Evolutionary conservation across 2,329 filamentous ascomycete species (phyloP).

Genomic region (Emergomyces africanus): DNA sequence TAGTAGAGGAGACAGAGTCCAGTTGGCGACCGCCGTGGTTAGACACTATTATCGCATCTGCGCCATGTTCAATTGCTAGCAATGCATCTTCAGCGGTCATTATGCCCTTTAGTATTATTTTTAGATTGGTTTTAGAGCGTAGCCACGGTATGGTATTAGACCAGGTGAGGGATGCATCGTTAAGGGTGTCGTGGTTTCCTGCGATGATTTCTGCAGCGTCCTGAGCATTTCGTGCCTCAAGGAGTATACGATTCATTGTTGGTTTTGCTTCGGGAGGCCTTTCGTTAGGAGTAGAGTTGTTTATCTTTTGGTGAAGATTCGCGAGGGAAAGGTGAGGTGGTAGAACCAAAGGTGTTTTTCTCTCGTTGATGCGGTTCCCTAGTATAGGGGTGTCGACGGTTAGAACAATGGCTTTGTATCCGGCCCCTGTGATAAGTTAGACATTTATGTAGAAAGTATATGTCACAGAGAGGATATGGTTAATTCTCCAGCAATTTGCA

Average conservation of each 20-base stretch:
- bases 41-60: slow-evolving; percentile 26
- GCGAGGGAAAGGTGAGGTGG: slow-evolving; percentile 1
- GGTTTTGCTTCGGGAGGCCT: slow-evolving; percentile 35
- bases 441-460: slow-evolving; percentile 2
- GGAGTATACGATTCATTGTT: slow-evolving; percentile 35
- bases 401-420: slow-evolving; percentile 54
- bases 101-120: slow-evolving; percentile 46
- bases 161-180: slow-evolving; percentile 1
- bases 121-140: background rate
- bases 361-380: slow-evolving; percentile 41
- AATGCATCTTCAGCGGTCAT: slow-evolving; percentile 35
- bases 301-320: slow-evolving; percentile 44
- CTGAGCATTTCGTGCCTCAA: slow-evolving; percentile 44
- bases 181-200: slow-evolving; percentile 46
- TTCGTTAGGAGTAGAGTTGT: slow-evolving; percentile 46
- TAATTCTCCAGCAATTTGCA: background rate
- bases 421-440: slow-evolving; percentile 43
- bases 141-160: background rate
- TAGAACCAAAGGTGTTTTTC: background rate
- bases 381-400: slow-evolving; percentile 60
- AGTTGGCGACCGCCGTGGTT: slow-evolving; percentile 40
- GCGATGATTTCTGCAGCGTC: slow-evolving; percentile 44
- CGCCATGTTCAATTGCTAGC: slow-evolving; percentile 30
- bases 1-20: slow-evolving; percentile 32
- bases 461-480: background rate